phyloP scores from a whole-genome alignment of 345 rosid genomes.

The Theobroma cacao region DNA sequence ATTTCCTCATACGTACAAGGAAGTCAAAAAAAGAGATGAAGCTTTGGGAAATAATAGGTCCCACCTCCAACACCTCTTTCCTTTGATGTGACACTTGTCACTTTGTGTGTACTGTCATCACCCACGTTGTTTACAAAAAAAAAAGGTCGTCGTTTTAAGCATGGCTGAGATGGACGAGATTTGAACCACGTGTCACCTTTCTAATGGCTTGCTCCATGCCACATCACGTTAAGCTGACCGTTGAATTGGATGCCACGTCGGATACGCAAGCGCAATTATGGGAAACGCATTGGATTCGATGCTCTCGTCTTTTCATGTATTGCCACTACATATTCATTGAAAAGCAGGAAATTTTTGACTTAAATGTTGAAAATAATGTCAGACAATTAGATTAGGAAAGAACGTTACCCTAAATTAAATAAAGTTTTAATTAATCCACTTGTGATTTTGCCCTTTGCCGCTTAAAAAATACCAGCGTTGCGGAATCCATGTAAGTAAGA shows the following conservation, averaged over 20 bases:
- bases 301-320: neutral
- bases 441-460: too few relatives aligned
- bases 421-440: too few relatives aligned
- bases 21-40: neutral
- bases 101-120: neutral
- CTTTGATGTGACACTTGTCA: neutral
- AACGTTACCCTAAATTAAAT: too few relatives aligned
- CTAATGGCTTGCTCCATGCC: neutral
- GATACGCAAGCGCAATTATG: neutral
- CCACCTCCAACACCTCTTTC: neutral
- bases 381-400: too few relatives aligned
- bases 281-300: neutral
- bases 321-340: neutral
- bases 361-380: too few relatives aligned
- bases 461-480: too few relatives aligned
- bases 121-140: neutral
- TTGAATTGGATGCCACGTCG: neutral
- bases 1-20: neutral
- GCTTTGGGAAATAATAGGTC: neutral
- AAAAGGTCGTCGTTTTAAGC: too few relatives aligned
- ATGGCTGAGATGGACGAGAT: neutral
- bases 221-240: neutral
- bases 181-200: neutral
- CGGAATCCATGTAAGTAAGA: too few relatives aligned
- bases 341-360: neutral